These are phyloP conservation scores for Spathaspora boniae DNA, from an alignment of 805 yeast genomes.

Conservation along the genomic window DNA sequence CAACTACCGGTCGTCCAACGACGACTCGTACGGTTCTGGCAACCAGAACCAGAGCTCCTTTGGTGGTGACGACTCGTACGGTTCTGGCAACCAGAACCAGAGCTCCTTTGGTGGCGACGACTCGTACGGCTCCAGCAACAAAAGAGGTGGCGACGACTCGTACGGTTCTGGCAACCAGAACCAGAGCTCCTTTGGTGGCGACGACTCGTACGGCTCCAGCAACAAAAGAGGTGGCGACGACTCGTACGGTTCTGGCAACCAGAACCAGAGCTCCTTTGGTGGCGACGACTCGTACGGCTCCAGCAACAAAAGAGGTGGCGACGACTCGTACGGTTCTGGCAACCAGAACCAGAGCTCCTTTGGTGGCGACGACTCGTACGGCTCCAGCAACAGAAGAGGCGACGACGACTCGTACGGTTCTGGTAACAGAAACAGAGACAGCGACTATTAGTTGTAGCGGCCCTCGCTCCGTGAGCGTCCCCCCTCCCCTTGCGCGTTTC, in stretches of 20 bases:
- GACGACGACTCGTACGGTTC: conserved; percentile 14
- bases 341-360: conserved; percentile 1
- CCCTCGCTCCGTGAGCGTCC: background rate
- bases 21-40: conserved; percentile 21
- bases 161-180: conserved; percentile 10
- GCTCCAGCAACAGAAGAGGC: conserved; percentile 11
- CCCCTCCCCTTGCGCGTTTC: background rate
- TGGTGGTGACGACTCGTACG: conserved; percentile 20
- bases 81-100: conserved; percentile 19
- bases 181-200: conserved; percentile 12
- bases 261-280: conserved; percentile 12
- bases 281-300: conserved; percentile 14
- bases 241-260: conserved; percentile 15
- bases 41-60: conserved; percentile 16
- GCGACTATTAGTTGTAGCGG: conserved; percentile 1
- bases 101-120: conserved; percentile 15
- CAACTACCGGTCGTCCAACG: conserved; percentile 15
- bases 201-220: conserved; percentile 15
- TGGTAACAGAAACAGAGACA: conserved; percentile 5
- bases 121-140: conserved; percentile 19
- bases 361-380: conserved; percentile 6
- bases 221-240: conserved; percentile 8
- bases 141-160: conserved; percentile 12
- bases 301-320: conserved; percentile 7
- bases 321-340: conserved; percentile 17